Percentiles rank a stretch among this genome's conserved stretches.
Evolutionary conservation across 2,329 filamentous ascomycete genomes (phyloP).

Genomic region (Claviceps humidiphila): DNA sequence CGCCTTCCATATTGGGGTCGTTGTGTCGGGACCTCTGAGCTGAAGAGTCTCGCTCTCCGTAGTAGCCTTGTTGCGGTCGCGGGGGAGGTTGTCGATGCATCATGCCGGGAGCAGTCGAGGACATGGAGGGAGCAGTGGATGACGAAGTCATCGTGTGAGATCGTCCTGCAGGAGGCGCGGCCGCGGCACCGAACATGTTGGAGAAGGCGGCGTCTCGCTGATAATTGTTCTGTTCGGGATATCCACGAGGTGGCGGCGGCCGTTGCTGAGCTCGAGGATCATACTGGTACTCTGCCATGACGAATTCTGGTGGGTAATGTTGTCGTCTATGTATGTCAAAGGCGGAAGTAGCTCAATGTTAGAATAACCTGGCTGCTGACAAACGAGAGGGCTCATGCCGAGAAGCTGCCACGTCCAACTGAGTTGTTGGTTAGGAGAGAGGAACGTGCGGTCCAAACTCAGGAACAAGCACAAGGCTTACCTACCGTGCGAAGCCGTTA

Average conservation of each 20-base stretch:
- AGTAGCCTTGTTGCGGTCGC: slow-evolving; percentile 30
- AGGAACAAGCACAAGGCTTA: slow-evolving; percentile 1
- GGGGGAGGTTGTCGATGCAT: slow-evolving; percentile 52
- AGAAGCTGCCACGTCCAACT: neutral
- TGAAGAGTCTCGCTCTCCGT: slow-evolving; percentile 19
- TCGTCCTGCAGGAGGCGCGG: slow-evolving; percentile 70
- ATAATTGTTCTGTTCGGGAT: slow-evolving; percentile 39
- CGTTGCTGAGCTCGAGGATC: slow-evolving; percentile 32
- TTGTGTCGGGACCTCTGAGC: slow-evolving; percentile 17
- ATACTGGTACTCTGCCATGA: slow-evolving; percentile 47
- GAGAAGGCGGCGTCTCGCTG: slow-evolving; percentile 92
- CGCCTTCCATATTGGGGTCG: slow-evolving; percentile 29
- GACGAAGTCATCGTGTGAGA: slow-evolving; percentile 93
- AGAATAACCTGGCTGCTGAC: neutral
- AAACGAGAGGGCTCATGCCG: slow-evolving; percentile 1
- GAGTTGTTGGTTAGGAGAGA: neutral
- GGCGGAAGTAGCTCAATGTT: neutral
- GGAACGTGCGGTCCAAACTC: neutral
- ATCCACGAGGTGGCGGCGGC: slow-evolving; percentile 31
- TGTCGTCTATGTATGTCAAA: neutral
- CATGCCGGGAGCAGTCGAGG: slow-evolving; percentile 39
- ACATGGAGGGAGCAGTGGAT: slow-evolving; percentile 48
- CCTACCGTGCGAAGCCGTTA: slow-evolving; percentile 3
- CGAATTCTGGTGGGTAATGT: slow-evolving; percentile 6
- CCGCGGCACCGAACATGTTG: slow-evolving; percentile 82